Evolutionary conservation across 495 filamentous ascomycete genomes (phyloP).

Genomic region (Sordaria brevicollis): DNA sequence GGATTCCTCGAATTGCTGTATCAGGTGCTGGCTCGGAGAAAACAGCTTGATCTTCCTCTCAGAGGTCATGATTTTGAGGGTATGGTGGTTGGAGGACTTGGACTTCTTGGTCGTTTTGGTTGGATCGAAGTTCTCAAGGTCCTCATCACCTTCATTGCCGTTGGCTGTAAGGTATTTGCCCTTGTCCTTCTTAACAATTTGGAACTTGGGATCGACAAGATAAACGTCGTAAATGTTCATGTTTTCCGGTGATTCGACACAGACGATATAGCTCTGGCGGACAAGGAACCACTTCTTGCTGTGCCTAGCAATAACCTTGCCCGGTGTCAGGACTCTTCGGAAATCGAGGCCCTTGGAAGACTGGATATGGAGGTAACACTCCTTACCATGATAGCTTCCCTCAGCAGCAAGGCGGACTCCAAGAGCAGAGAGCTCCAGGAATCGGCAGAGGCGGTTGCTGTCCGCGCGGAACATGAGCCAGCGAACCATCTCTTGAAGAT

Average conservation of each 20-base stretch:
- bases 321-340: constrained; percentile 65
- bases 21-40: constrained; percentile 78
- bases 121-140: constrained; percentile 24
- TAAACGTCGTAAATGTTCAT: constrained; percentile 99
- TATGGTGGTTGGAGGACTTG: constrained; percentile 65
- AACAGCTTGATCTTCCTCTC: constrained; percentile 86
- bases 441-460: constrained; percentile 92
- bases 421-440: constrained; percentile 87
- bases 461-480: constrained; percentile 94
- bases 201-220: constrained; percentile 77
- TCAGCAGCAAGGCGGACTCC: constrained; percentile 93
- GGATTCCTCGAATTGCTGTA: constrained; percentile 88
- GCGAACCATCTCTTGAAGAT: constrained; percentile 87
- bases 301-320: constrained; percentile 67
- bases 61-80: constrained; percentile 70
- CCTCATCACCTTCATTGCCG: constrained; percentile 32
- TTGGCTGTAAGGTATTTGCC: constrained; percentile 53
- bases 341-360: constrained; percentile 88
- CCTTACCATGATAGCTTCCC: constrained; percentile 94
- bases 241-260: constrained; percentile 92
- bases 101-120: constrained; percentile 14
- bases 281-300: constrained; percentile 95
- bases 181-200: constrained; percentile 64
- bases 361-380: constrained; percentile 85
- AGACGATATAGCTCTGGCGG: constrained; percentile 94